These are phyloP conservation scores for Hortiboletus flavorubellus DNA, from an alignment of 768 basidiomycete species.

Conservation along the genomic window DNA sequence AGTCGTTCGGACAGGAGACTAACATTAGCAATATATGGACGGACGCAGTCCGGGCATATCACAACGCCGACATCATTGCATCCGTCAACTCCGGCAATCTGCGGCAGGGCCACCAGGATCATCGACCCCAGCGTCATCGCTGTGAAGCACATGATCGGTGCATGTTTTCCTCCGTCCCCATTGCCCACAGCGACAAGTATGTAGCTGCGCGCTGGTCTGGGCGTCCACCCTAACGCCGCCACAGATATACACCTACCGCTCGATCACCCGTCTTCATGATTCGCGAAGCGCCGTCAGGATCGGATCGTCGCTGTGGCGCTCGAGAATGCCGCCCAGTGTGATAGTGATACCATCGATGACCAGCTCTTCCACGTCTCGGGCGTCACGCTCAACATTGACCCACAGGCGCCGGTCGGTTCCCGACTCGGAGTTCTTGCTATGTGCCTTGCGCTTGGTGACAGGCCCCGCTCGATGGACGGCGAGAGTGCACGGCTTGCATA, in stretches of 20 bases:
- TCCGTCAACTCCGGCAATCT: constrained; percentile 3
- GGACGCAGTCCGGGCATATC: constrained; percentile 19
- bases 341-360: constrained; percentile 4
- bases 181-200: background rate
- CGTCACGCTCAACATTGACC: background rate
- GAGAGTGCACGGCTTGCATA: constrained; percentile 4
- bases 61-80: constrained; percentile 16
- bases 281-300: background rate
- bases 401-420: background rate
- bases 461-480: background rate
- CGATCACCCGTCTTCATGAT: constrained; percentile 5
- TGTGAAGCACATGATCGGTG: constrained; percentile 16
- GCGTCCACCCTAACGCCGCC: background rate
- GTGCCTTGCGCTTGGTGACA: constrained; percentile 2
- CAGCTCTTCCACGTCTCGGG: constrained; percentile 5
- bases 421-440: background rate
- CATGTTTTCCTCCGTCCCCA: background rate
- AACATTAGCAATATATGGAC: constrained; percentile 6
- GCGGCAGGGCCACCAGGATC: constrained; percentile 3
- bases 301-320: constrained; percentile 3
- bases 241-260: constrained; percentile 1
- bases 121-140: constrained; percentile 2
- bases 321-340: constrained; percentile 5
- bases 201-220: too few species aligned
- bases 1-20: background rate